Evolutionary conservation across 768 basidiomycete genomes (phyloP).

Genomic region (Trametes punicea): DNA sequence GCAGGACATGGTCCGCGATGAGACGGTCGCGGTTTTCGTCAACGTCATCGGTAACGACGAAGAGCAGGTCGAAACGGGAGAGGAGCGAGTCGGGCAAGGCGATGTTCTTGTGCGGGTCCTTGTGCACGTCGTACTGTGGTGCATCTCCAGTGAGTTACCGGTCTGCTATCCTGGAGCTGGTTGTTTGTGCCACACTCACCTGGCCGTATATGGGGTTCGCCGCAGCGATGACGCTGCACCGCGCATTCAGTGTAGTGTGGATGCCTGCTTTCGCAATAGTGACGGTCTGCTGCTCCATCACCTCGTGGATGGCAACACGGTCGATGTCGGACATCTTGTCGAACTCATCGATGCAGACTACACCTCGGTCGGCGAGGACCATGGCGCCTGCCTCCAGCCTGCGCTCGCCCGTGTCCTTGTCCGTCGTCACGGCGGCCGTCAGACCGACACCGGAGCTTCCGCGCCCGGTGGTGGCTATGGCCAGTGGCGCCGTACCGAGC

Average conservation of each 20-base stretch:
- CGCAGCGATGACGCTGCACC: constrained; percentile 96
- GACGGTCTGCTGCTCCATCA: constrained; percentile 99
- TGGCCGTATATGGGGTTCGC: constrained; percentile 99
- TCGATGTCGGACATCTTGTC: constrained; percentile 99
- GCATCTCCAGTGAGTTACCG: constrained; percentile 12
- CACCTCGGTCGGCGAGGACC: constrained; percentile 98
- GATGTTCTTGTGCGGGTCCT: constrained; percentile 98
- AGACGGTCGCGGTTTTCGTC: constrained; percentile 90
- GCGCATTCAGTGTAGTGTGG: constrained; percentile 95
- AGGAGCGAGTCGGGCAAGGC: constrained; percentile 96
- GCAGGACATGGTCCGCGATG: constrained; percentile 96
- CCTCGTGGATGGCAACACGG: constrained; percentile 98
- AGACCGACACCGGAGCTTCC: constrained; percentile 99
- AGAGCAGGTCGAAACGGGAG: constrained; percentile 97
- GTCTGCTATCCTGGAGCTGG: not conserved
- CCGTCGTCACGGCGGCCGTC: constrained; percentile 97
- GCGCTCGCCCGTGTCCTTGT: constrained; percentile 96
- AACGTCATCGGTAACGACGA: constrained; percentile 97
- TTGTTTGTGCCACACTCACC: constrained; percentile 40
- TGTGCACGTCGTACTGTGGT: constrained; percentile 95
- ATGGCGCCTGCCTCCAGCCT: constrained; percentile 97
- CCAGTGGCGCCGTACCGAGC: constrained; percentile 90
- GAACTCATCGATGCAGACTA: constrained; percentile 99
- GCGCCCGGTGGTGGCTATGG: constrained; percentile 96
- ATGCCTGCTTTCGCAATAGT: constrained; percentile 99